These are phyloP conservation scores for Exidia glandulosa DNA, from an alignment of 768 basidiomycete genomes.

Conservation along the genomic window DNA sequence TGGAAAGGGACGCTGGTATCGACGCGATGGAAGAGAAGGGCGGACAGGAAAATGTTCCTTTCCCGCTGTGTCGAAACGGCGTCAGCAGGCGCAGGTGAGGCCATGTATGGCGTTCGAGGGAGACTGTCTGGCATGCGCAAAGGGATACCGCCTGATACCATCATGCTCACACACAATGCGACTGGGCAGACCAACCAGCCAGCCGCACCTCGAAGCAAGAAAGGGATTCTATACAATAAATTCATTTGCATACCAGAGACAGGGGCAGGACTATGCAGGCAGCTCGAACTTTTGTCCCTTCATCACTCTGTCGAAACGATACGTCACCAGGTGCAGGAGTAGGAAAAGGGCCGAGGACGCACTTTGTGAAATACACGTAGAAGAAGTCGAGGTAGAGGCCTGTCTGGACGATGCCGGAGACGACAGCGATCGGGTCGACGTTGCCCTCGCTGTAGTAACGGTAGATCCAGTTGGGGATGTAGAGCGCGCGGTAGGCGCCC, in stretches of 20 bases:
- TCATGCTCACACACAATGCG: too few species aligned
- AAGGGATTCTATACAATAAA: neutral
- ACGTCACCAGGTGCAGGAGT: conserved; percentile 16
- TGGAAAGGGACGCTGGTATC: too few species aligned
- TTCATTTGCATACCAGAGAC: neutral
- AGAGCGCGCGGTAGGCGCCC: conserved; percentile 81
- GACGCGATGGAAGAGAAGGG: too few species aligned
- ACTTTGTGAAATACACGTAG: conserved; percentile 83
- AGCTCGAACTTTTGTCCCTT: conserved; percentile 92
- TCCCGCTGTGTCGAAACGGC: too few species aligned
- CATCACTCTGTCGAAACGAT: conserved; percentile 64
- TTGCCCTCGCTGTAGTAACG: conserved; percentile 54
- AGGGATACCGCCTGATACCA: too few species aligned
- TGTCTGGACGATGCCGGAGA: conserved; percentile 92
- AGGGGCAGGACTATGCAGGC: conserved; percentile 45
- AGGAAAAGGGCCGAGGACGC: conserved; percentile 12
- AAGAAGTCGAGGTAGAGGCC: conserved; percentile 96
- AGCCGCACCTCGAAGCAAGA: too few species aligned
- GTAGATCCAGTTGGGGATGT: conserved; percentile 99
- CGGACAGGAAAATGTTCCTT: too few species aligned
- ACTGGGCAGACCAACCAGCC: too few species aligned
- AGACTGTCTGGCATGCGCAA: too few species aligned
- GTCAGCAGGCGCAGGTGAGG: too few species aligned
- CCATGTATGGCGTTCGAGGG: too few species aligned
- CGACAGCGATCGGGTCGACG: conserved; percentile 90